phyloP scores from a whole-genome alignment of 805 yeast genomes.

The Yarrowia keelungensis region DNA sequence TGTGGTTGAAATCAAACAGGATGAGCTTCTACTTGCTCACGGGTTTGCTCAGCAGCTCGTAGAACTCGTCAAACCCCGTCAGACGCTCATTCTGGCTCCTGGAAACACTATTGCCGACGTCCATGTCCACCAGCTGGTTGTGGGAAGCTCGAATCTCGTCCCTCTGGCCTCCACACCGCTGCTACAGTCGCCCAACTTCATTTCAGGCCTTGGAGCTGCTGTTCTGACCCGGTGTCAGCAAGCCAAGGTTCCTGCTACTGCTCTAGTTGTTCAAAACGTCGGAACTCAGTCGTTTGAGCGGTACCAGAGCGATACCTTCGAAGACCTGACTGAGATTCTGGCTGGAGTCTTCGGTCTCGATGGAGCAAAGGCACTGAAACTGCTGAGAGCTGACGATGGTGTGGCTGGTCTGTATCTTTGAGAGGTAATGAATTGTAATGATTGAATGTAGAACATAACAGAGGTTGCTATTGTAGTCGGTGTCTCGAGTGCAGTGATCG shows the following conservation, averaged over 20 bases:
- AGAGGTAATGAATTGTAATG: too few species aligned
- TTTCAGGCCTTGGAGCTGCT: conserved; percentile 50
- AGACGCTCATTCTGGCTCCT: conserved; percentile 15
- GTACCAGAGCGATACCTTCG: conserved; percentile 27
- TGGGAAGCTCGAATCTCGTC: conserved; percentile 7
- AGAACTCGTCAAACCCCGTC: conserved; percentile 3
- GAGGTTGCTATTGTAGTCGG: too few species aligned
- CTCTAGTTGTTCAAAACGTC: conserved; percentile 47
- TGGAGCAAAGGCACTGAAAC: conserved; percentile 9
- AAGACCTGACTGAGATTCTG: conserved; percentile 15
- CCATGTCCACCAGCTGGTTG: conserved; percentile 10
- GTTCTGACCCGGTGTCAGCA: conserved; percentile 46
- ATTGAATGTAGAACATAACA: too few species aligned
- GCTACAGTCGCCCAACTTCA: conserved; percentile 40
- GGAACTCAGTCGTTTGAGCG: conserved; percentile 49
- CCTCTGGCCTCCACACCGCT: background rate
- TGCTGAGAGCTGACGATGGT: conserved; percentile 7
- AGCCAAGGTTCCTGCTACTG: conserved; percentile 43
- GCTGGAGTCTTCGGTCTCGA: background rate
- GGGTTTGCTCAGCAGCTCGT: conserved; percentile 20
- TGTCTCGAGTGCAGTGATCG: too few species aligned
- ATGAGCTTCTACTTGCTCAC: conserved; percentile 20
- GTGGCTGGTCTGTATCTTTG: conserved; percentile 13
- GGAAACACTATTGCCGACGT: conserved; percentile 29
- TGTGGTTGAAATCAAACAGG: conserved; percentile 12